phyloP scores from a whole-genome alignment of 2,329 filamentous ascomycete genomes.

The Alternaria postmessia region DNA sequence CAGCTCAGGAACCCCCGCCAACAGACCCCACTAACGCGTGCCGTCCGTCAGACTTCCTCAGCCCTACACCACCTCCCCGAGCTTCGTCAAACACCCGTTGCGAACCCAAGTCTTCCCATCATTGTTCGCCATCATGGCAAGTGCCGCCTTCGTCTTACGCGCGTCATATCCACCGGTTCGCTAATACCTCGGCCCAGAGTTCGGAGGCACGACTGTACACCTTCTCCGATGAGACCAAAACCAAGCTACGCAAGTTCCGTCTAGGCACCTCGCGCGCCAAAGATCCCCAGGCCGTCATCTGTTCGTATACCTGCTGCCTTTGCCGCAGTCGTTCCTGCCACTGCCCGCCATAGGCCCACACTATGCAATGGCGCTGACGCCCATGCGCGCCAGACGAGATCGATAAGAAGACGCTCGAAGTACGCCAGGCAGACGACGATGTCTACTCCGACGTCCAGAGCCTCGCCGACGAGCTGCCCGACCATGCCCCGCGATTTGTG shows the following conservation, averaged over 20 bases:
- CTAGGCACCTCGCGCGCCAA: constrained; percentile 87
- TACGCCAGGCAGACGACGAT: constrained; percentile 81
- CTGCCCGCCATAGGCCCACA: constrained; percentile 1
- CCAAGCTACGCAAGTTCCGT: constrained; percentile 92
- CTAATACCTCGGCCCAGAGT: constrained; percentile 50
- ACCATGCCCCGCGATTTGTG: constrained; percentile 88
- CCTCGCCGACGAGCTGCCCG: constrained; percentile 87
- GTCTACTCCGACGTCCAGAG: constrained; percentile 84
- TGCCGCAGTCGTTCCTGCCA: constrained; percentile 5
- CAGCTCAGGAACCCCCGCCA: constrained; percentile 19
- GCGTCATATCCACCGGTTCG: background rate
- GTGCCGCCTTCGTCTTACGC: constrained; percentile 10
- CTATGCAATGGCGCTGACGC: constrained; percentile 38
- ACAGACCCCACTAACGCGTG: constrained; percentile 14
- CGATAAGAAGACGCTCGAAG: constrained; percentile 88
- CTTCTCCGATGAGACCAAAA: constrained; percentile 89
- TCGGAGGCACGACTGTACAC: constrained; percentile 92
- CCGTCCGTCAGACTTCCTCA: constrained; percentile 23
- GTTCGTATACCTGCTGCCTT: constrained; percentile 63
- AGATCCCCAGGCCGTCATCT: constrained; percentile 89
- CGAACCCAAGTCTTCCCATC: constrained; percentile 6
- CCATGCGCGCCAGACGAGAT: constrained; percentile 73
- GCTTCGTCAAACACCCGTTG: constrained; percentile 14
- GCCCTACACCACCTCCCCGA: constrained; percentile 24
- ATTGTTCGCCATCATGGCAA: constrained; percentile 27